Evolutionary conservation across 331 rosid genomes (phyloP), one percentile per base, ranked within the genome.

Genomic region (Acacia concinna): DNA sequence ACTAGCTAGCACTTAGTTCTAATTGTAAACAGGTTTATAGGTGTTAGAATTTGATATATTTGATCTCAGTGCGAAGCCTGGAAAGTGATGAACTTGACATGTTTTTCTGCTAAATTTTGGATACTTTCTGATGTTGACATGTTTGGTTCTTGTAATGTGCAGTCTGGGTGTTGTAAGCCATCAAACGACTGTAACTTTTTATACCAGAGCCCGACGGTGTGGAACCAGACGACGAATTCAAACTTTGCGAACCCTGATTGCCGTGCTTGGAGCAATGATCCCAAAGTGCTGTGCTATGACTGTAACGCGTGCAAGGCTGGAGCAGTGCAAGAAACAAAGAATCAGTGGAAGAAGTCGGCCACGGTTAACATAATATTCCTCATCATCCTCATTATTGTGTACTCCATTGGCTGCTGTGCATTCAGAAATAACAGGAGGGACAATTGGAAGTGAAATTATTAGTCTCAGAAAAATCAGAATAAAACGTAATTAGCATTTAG

Each of bases 131-230:
- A n/a, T 43, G 37, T 73, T 37, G 37, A 10, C 60, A 8, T 30
- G 49, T 49, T 64, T 54, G 30, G n/a, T 15, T 67, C 51, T 74
- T 52, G 23, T 73, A 37, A 66, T 80, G 2, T 84, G 86, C 87
- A 96, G 99, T 86, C 96, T 70, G 99, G 99, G 56, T 96, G 98
- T 81, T 96, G 99, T 28, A 96, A 93, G 82, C 99, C 99, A 73
- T 54, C 99, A 1, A 70, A 86, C 15, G 88, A 73, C 17, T 93
- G 98, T 6, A 25, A 77, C 23, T 96, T 86, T 54, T 15, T 0
- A 8, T 93, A 91, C 69, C 56, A 5, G 54, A 78, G 63, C 67
- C 92, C 98, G 35, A 87, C 87, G 0, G 18, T 17, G 1, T 96
- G 99, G 99, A 90, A 1, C 14, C 85, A 52, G n/a, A 4, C 81